phyloP scores from a whole-genome alignment of 371 early-diverging fungal genomes.

The Polyrhizophydium stewartii region DNA sequence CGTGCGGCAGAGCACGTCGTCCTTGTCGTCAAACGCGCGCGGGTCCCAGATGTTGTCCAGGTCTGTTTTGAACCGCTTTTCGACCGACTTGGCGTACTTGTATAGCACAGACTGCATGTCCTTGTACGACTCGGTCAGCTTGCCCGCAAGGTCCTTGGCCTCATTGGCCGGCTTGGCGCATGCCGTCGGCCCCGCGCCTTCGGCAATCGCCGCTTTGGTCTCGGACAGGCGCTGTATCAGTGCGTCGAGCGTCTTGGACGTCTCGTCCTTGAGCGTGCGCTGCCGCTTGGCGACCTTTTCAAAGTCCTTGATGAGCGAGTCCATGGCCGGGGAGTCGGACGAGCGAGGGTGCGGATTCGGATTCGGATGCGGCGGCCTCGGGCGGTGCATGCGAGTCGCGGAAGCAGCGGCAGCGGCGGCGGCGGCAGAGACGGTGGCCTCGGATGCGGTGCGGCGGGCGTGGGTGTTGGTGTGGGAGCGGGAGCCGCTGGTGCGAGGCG shows the following conservation, averaged over 20 bases:
- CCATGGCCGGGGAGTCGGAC: conserved; percentile 16
- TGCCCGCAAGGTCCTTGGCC: conserved; percentile 13
- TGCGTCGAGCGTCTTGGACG: conserved; percentile 28
- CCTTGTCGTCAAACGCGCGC: conserved; percentile 37
- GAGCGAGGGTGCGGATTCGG: too few relatives aligned
- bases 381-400: too few relatives aligned
- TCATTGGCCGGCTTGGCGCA: too few relatives aligned
- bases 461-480: too few relatives aligned
- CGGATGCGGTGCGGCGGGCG: too few relatives aligned
- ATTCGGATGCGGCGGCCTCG: too few relatives aligned
- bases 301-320: conserved; percentile 36
- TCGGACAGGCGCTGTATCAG: conserved; percentile 19
- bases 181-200: conserved; percentile 7
- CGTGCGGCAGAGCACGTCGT: conserved; percentile 50
- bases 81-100: conserved; percentile 74
- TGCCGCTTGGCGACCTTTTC: conserved; percentile 46
- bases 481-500: too few relatives aligned
- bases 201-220: conserved; percentile 19
- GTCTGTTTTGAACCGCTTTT: conserved; percentile 54
- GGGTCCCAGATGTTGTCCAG: conserved; percentile 28
- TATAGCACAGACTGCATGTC: conserved; percentile 59
- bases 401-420: too few relatives aligned
- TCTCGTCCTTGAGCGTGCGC: conserved; percentile 19
- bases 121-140: conserved; percentile 51
- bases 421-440: too few relatives aligned